Conservation (phyloP, 208 protist genomes). For the Borovskyia barvae region DNA sequence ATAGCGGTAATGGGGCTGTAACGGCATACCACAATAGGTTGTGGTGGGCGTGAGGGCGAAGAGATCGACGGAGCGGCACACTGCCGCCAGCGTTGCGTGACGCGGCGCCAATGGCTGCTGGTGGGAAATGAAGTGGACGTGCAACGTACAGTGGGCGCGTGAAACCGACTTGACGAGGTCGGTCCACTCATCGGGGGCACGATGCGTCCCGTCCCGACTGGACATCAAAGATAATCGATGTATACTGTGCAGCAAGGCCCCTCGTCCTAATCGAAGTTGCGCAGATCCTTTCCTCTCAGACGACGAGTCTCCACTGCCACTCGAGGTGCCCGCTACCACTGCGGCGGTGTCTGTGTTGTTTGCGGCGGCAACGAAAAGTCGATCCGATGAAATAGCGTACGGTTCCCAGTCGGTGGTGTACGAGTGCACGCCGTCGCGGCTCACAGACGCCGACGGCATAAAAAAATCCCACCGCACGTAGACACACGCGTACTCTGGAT, state of each 20-base stretch:
- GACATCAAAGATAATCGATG: no score
- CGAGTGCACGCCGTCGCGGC: background rate
- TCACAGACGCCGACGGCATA: background rate
- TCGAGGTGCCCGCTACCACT: no score
- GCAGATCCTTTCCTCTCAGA: background rate
- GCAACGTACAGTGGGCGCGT: constrained; percentile 19
- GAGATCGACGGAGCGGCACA: constrained; percentile 20
- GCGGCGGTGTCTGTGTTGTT: no score
- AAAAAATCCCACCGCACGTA: constrained; percentile 16
- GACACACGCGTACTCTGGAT: constrained; percentile 1
- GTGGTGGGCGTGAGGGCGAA: constrained; percentile 14
- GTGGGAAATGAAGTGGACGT: constrained; percentile 15
- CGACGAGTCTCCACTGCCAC: no score
- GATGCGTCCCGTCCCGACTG: no score
- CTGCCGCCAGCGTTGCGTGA: background rate
- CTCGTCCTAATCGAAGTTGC: constrained; percentile 8
- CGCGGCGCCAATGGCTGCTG: no score
- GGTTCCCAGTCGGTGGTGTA: no score
- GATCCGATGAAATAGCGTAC: no score
- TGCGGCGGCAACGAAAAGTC: no score
- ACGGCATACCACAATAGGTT: constrained; percentile 22
- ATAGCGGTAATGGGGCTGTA: constrained; percentile 44
- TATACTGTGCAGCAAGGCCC: no score
- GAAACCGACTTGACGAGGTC: no score
- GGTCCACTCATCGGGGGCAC: no score